phyloP scores from a whole-genome alignment of 108 stramenopile species.

The Hondaea fermentalgiana region DNA sequence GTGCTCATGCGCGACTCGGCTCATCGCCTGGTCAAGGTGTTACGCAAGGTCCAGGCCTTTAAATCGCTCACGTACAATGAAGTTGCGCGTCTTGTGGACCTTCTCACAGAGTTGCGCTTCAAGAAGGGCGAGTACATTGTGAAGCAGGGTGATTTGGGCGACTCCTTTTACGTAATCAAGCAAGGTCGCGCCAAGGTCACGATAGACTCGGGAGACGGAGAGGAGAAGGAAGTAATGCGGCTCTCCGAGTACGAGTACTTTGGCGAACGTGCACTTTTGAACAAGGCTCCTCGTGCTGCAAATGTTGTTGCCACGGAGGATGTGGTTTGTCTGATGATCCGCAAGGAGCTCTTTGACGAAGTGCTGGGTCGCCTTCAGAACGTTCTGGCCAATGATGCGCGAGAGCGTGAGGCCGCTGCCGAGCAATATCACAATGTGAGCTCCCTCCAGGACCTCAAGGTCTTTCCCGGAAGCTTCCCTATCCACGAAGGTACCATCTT shows the following conservation, averaged over 20 bases:
- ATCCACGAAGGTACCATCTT: neutral
- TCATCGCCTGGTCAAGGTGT: conserved; percentile 15
- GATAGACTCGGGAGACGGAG: neutral
- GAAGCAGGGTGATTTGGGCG: conserved; percentile 20
- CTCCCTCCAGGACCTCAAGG: neutral
- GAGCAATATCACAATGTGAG: neutral
- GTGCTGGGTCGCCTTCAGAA: neutral
- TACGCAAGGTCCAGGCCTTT: conserved; percentile 22
- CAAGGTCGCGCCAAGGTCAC: neutral
- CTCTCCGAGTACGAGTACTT: conserved; percentile 29
- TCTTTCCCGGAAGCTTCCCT: neutral
- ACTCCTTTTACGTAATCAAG: conserved; percentile 30
- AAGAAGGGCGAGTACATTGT: conserved; percentile 22
- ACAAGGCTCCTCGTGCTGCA: neutral
- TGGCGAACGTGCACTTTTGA: conserved; percentile 33
- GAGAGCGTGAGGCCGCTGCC: neutral
- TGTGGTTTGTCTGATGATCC: neutral
- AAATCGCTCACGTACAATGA: conserved; percentile 19
- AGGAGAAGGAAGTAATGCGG: neutral
- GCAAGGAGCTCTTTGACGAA: conserved; percentile 15
- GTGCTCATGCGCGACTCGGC: conserved; percentile 30
- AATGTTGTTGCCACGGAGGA: neutral
- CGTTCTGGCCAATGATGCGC: neutral
- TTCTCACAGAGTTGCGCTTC: neutral
- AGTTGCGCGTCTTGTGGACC: conserved; percentile 12